Base-by-base conservation (phyloP, 495 filamentous ascomycete species). In the Aspergillus bridgeri region DNA sequence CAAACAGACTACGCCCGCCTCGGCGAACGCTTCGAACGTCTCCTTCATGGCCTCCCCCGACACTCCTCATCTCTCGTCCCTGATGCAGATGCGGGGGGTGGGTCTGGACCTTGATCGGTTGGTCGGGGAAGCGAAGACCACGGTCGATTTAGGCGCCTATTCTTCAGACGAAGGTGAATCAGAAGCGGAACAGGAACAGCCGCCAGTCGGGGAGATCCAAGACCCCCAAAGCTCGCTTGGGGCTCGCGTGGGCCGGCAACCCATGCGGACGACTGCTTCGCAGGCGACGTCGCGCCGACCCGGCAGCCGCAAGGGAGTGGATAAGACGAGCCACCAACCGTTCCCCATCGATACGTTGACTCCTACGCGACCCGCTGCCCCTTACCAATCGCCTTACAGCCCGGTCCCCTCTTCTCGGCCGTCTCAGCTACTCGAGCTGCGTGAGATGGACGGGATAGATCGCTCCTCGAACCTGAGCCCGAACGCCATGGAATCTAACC, bases 401-500 rank as follows among this genome's bases (percentile, higher is more conserved):
- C 69, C 66, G 23, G 63, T 62, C 20, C 62, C 68, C 15, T 61
- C 63, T 9, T 48, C 67, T 21, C 60, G 55, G 61, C 61, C 19
- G 11, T 57, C 60, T 29, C 76, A 27, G 62, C 74, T 24, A 5
- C 73, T 75, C 48, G 73, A 73, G 13, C 62, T 76, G 20, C 71
- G 75, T 49, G 76, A 79, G 50, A 69, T 77, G 17, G 80, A 81
- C 15, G 73, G 79, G 25, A 67, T 84, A 55, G 81, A 85, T 49
- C 76, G 75, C 24, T 48, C 65, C 29, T 62, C 80, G 11, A 88
- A 91, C 51, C 75, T 94, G 38, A 93, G 89, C 63, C 91, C 92
- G 7, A 83, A 90, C 60, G 91, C 90, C 6, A 75, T 87, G 27
- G 83, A 89, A 33, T 89, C 89, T 63, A 92, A 93, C 68, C 80